Conservation (phyloP, 176 grass and related monocot species). For the Olyra latifolia region DNA sequence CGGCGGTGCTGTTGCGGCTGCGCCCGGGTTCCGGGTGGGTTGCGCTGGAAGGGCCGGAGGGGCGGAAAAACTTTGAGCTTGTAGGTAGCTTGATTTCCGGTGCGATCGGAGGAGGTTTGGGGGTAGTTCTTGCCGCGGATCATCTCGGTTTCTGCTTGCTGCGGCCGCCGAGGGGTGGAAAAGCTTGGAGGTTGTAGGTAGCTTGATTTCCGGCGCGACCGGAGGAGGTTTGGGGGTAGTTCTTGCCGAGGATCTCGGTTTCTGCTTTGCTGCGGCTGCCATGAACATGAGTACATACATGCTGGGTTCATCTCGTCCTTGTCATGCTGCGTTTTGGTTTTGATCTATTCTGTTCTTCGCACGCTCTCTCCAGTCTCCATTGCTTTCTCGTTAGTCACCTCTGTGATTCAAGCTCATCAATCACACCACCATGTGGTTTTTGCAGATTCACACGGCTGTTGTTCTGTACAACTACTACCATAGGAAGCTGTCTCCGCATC, state of each 20-base stretch:
- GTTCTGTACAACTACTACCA: constrained; percentile 85
- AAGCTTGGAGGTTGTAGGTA: neutral
- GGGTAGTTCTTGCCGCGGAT: too few species aligned
- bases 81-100: neutral
- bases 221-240: neutral
- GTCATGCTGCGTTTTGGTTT: neutral
- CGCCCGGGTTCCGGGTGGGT: neutral
- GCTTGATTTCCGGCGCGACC: neutral
- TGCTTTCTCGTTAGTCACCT: neutral
- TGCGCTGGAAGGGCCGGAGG: neutral
- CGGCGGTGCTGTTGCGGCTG: neutral
- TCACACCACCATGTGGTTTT: neutral
- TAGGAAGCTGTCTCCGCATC: constrained; percentile 51
- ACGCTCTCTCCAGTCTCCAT: neutral
- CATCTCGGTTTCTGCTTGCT: too few species aligned
- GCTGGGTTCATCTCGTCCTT: neutral
- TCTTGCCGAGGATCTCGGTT: neutral
- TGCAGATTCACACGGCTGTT: constrained; percentile 69
- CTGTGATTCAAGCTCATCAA: neutral
- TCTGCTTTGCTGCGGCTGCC: neutral
- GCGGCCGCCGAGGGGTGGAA: neutral
- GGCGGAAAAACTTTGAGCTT: neutral
- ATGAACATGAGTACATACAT: neutral
- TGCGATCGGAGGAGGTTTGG: too few species aligned
- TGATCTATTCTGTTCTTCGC: neutral